Evolutionary conservation across 495 filamentous ascomycete genomes (phyloP).

Genomic region (Penicillium canariense): DNA sequence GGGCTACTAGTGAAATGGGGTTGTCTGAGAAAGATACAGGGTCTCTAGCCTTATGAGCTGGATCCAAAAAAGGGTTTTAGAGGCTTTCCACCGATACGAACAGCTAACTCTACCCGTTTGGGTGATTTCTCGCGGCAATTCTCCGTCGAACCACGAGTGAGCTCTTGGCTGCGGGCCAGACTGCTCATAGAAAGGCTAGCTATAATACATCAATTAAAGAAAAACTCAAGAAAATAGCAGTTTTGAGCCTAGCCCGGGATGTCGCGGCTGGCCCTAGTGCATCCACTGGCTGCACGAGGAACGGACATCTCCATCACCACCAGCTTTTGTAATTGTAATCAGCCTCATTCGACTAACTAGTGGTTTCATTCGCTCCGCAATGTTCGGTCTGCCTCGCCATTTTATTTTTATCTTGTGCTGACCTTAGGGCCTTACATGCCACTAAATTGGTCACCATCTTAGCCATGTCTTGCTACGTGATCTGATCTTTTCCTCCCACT

Average conservation of each 20-base stretch:
- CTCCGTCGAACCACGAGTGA: slow-evolving; percentile 4
- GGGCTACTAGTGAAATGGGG: neutral
- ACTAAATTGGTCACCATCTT: slow-evolving; percentile 6
- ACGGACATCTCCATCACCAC: slow-evolving; percentile 7
- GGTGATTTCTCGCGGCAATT: neutral
- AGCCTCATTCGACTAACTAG: slow-evolving; percentile 4
- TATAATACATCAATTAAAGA: neutral
- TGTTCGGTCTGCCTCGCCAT: neutral
- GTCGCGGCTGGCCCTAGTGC: neutral
- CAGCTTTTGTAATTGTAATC: slow-evolving; percentile 7
- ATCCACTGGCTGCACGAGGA: neutral
- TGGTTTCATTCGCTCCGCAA: slow-evolving; percentile 5
- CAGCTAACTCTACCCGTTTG: neutral
- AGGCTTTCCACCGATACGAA: slow-evolving; percentile 3
- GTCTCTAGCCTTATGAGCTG: neutral
- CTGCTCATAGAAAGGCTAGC: neutral
- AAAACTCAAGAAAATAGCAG: neutral
- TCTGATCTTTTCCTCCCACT: slow-evolving; percentile 6
- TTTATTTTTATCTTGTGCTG: slow-evolving; percentile 9
- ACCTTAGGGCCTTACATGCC: slow-evolving; percentile 1
- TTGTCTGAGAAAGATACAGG: neutral
- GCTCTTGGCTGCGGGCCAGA: slow-evolving; percentile 7
- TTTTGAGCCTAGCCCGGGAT: neutral
- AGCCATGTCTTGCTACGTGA: slow-evolving; percentile 9
- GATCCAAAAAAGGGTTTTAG: neutral